phyloP scores from a whole-genome alignment of 768 basidiomycete genomes.

The Candolleomyces efflorescens region DNA sequence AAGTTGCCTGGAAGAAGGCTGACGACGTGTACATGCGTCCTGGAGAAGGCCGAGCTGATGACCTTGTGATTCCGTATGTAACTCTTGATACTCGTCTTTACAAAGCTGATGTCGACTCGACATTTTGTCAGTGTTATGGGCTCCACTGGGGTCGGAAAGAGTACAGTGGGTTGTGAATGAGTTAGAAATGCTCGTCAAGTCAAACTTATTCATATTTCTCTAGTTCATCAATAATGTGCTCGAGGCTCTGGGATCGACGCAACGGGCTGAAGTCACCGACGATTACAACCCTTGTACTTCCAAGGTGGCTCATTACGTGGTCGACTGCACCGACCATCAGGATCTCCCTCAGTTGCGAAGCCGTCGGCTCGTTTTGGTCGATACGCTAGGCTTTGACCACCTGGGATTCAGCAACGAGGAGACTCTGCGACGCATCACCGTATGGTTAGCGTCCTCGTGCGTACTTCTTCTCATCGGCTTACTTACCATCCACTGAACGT shows the following conservation, averaged over 20 bases:
- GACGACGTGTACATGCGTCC: too few species aligned
- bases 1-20: too few species aligned
- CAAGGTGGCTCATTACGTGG: not conserved
- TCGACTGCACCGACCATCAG: not conserved
- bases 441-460: not conserved
- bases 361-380: conserved; percentile 11
- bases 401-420: conserved; percentile 3
- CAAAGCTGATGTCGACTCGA: too few species aligned
- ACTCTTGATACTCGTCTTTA: too few species aligned
- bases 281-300: conserved; percentile 7
- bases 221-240: not conserved
- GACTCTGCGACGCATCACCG: not conserved
- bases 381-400: conserved; percentile 14
- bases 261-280: not conserved
- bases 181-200: too few species aligned
- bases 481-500: too few species aligned
- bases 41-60: too few species aligned
- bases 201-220: not conserved
- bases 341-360: not conserved
- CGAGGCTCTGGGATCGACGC: not conserved
- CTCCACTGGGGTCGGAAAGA: not conserved
- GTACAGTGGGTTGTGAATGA: conserved; percentile 1
- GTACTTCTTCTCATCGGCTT: not conserved
- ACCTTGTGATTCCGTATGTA: too few species aligned
- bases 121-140: too few species aligned